Percentiles rank a stretch among this genome's conserved stretches.
phyloP scores from a whole-genome alignment of 331 rosid genomes.

The Stylosanthes scabra region DNA sequence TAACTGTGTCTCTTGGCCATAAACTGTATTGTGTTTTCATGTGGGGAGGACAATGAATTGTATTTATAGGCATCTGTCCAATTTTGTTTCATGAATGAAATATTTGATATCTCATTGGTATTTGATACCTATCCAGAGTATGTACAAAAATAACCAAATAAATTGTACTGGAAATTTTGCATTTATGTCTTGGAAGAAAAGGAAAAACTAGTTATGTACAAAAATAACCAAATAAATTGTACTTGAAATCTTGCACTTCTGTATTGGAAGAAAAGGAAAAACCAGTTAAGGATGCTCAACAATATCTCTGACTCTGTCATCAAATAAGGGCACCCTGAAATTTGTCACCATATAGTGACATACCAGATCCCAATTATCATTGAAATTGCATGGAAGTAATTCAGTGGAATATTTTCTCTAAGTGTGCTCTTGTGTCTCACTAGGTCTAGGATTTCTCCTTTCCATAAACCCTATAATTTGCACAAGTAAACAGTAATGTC shows the following conservation, averaged over 20 bases:
- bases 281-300: not conserved
- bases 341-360: not conserved
- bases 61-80: slow-evolving; percentile 3
- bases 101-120: not conserved
- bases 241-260: too few relatives aligned
- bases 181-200: not conserved
- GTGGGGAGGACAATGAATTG: slow-evolving; percentile 3
- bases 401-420: too few relatives aligned
- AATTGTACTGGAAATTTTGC: not conserved
- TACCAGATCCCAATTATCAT: not conserved
- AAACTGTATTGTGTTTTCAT: not conserved
- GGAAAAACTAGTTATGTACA: too few relatives aligned
- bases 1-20: slow-evolving; percentile 8
- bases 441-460: too few relatives aligned
- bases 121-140: not conserved
- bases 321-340: not conserved
- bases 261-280: not conserved
- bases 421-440: too few relatives aligned
- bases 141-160: slow-evolving; percentile 1
- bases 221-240: too few relatives aligned
- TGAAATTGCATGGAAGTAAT: too few relatives aligned
- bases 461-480: too few relatives aligned
- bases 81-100: slow-evolving; percentile 25
- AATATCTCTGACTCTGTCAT: not conserved
- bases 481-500: not conserved